phyloP scores from a whole-genome alignment of 2,329 filamentous ascomycete genomes.

The Fusarium cyanostomum region DNA sequence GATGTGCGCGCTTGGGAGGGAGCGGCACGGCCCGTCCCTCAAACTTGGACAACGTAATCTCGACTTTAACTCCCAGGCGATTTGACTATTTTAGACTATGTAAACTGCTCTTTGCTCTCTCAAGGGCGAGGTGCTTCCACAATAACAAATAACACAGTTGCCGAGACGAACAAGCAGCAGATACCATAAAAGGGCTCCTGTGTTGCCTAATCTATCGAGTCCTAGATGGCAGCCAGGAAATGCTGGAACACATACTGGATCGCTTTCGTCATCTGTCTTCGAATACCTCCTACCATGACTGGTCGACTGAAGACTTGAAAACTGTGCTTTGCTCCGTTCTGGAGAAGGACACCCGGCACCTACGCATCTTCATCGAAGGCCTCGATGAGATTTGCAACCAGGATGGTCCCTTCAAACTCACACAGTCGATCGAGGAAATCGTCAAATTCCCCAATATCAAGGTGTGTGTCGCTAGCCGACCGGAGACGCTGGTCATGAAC shows the following conservation, averaged over 20 bases:
- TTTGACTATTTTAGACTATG: too few relatives aligned
- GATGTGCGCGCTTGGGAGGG: too few relatives aligned
- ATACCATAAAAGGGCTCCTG: conserved; percentile 37
- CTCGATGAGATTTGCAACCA: conserved; percentile 25
- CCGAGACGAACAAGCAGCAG: too few relatives aligned
- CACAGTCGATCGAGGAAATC: conserved; percentile 3
- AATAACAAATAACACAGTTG: too few relatives aligned
- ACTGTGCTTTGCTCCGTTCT: conserved; percentile 3
- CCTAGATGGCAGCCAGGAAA: background rate
- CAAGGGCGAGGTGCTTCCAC: too few relatives aligned
- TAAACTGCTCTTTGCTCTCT: too few relatives aligned
- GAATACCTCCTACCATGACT: conserved; percentile 23
- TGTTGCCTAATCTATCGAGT: conserved; percentile 36
- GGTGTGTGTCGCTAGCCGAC: conserved; percentile 24
- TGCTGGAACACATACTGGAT: background rate
- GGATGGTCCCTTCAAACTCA: conserved; percentile 1
- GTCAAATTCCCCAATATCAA: conserved; percentile 10
- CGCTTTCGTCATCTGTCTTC: conserved; percentile 11
- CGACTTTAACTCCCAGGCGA: too few relatives aligned
- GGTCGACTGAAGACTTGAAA: conserved; percentile 24
- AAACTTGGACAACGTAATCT: too few relatives aligned
- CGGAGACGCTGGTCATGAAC: conserved; percentile 7
- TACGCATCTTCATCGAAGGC: conserved; percentile 34
- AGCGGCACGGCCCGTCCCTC: too few relatives aligned
- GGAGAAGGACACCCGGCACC: background rate